Evolutionary conservation across 768 basidiomycete species (phyloP).

Genomic region (Mycena chlorophos): DNA sequence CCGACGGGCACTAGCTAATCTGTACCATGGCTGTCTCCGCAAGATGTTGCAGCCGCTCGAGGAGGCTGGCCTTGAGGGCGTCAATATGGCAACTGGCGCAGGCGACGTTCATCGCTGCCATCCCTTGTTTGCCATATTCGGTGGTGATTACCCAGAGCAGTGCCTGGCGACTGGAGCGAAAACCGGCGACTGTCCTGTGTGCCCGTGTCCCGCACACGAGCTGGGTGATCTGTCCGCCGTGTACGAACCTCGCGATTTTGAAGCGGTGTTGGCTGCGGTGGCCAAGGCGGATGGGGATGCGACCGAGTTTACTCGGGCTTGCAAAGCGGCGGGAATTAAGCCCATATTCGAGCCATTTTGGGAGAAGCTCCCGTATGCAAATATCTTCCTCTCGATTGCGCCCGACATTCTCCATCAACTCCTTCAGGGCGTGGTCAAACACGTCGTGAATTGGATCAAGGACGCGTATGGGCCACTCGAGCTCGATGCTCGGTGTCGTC

Average conservation of each 20-base stretch:
- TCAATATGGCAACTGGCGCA: conserved; percentile 34
- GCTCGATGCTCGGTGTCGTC: conserved; percentile 29
- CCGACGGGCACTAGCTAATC: conserved; percentile 27
- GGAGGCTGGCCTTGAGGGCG: conserved; percentile 30
- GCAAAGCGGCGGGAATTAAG: conserved; percentile 17
- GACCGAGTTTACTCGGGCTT: conserved; percentile 2
- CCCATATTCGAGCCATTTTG: conserved; percentile 28
- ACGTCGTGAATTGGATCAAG: conserved; percentile 28
- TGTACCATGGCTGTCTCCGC: conserved; percentile 39
- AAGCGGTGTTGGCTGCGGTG: background rate
- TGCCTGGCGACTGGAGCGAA: conserved; percentile 32
- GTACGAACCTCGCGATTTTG: conserved; percentile 10
- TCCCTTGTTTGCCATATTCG: conserved; percentile 39
- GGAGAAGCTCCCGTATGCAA: conserved; percentile 23
- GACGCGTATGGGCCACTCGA: conserved; percentile 21
- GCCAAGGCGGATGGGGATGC: background rate
- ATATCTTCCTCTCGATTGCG: conserved; percentile 26
- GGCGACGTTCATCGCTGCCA: conserved; percentile 30
- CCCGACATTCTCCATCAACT: conserved; percentile 31
- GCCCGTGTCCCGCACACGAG: background rate
- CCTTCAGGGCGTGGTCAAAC: conserved; percentile 30
- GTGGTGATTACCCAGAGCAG: conserved; percentile 44
- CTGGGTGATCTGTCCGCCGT: background rate
- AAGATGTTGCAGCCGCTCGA: conserved; percentile 31
- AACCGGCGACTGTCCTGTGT: conserved; percentile 24